A percentile compares a stretch with the other conserved stretches of the same genome.
These are phyloP conservation scores for Paraconiothyrium sp. DNA, from an alignment of 2,329 filamentous ascomycete species.

Conservation along the genomic window DNA sequence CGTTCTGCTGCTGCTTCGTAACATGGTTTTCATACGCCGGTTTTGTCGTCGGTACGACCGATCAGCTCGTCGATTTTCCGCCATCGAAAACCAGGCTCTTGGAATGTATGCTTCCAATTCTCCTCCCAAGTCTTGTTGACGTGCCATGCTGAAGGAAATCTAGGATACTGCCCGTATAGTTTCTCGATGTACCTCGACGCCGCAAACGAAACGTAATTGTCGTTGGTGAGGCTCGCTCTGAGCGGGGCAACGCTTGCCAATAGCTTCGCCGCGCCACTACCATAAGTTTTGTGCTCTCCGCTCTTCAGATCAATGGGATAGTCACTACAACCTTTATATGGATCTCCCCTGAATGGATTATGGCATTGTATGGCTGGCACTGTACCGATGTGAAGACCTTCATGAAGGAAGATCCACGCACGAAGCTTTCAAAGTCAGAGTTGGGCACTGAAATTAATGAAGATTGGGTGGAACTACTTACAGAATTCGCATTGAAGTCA, in stretches of 20 bases:
- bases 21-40: too few relatives aligned
- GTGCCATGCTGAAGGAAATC: not conserved
- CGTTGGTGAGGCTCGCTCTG: not conserved
- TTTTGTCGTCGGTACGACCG: too few relatives aligned
- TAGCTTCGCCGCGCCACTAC: not conserved
- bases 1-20: too few relatives aligned
- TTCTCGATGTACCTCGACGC: not conserved
- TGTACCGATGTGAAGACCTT: not conserved
- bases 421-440: not conserved
- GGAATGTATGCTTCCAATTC: not conserved
- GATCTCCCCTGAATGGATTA: not conserved
- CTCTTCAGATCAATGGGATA: not conserved
- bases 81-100: not conserved
- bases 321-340: not conserved
- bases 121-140: not conserved
- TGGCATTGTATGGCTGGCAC: not conserved
- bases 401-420: not conserved
- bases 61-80: too few relatives aligned
- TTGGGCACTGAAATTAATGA: too few relatives aligned
- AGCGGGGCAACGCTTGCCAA: not conserved
- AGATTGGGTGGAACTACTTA: too few relatives aligned
- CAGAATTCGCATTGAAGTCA: too few relatives aligned
- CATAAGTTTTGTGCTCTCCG: not conserved
- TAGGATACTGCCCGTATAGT: not conserved
- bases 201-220: not conserved